Conservation (phyloP, 768 basidiomycete species). For the Lanmaoa pseudosensibilis region DNA sequence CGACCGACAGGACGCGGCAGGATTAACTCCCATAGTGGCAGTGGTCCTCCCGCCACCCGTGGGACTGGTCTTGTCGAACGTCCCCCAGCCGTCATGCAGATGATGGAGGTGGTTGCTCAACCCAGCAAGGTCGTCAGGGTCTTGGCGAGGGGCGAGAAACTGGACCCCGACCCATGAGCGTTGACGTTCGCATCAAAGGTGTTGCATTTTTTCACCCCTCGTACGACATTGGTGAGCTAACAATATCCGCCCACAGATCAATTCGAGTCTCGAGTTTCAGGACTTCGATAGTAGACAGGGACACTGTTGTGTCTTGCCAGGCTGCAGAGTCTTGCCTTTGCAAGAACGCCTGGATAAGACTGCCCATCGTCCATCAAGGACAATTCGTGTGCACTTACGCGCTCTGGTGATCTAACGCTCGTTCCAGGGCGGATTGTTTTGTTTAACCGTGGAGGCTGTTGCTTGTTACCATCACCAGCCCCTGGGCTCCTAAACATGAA, state of each 20-base stretch:
- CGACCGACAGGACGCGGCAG: slow-evolving; percentile 29
- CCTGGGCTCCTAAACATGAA: slow-evolving; percentile 10
- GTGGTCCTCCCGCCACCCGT: slow-evolving; percentile 19
- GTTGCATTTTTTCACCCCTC: not conserved
- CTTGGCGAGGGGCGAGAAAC: slow-evolving; percentile 81
- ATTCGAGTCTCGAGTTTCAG: slow-evolving; percentile 18
- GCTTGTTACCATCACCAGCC: slow-evolving; percentile 14
- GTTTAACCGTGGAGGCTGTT: slow-evolving; percentile 19
- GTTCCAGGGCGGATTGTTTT: slow-evolving; percentile 23
- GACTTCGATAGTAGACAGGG: slow-evolving; percentile 23
- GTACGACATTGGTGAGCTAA: not conserved
- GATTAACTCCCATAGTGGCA: slow-evolving; percentile 26
- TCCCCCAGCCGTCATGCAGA: slow-evolving; percentile 73
- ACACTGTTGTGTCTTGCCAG: slow-evolving; percentile 23
- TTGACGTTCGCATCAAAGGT: slow-evolving; percentile 14
- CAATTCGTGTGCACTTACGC: slow-evolving; percentile 26
- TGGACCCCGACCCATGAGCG: slow-evolving; percentile 51
- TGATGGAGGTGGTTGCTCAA: slow-evolving; percentile 77
- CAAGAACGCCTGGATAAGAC: slow-evolving; percentile 20
- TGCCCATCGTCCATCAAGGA: slow-evolving; percentile 23
- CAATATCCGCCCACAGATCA: slow-evolving; percentile 2
- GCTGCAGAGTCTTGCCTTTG: slow-evolving; percentile 24
- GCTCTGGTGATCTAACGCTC: slow-evolving; percentile 20
- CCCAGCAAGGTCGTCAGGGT: slow-evolving; percentile 76
- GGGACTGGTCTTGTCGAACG: slow-evolving; percentile 65